A percentile compares a stretch with the other conserved stretches of the same genome.
Conservation (phyloP, 2,329 filamentous ascomycete genomes). For the Salinomyces thailandicus region DNA sequence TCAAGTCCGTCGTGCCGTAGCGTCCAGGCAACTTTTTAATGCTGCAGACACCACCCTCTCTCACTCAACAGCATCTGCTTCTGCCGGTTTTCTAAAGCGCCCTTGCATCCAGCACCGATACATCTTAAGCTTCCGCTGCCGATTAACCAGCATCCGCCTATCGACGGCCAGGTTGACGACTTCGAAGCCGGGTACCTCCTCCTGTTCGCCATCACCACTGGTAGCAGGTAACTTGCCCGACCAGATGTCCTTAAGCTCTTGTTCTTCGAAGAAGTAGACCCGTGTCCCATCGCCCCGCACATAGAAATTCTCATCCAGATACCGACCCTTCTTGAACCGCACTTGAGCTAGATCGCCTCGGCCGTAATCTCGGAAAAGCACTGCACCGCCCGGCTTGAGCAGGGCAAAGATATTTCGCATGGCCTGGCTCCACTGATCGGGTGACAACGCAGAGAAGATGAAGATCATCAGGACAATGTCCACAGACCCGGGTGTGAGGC, state of each 20-base stretch:
- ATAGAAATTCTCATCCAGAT: slow-evolving; percentile 95
- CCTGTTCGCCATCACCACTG: slow-evolving; percentile 11
- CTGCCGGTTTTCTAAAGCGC: slow-evolving; percentile 55
- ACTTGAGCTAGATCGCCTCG: slow-evolving; percentile 93
- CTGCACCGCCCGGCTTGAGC: slow-evolving; percentile 83
- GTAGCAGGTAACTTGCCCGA: slow-evolving; percentile 12
- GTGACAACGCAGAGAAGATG: slow-evolving; percentile 87
- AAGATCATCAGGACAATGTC: slow-evolving; percentile 94
- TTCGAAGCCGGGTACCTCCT: slow-evolving; percentile 41
- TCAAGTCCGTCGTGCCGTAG: too few relatives aligned
- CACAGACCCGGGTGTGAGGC: slow-evolving; percentile 64
- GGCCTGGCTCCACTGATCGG: slow-evolving; percentile 71
- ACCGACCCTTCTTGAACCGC: slow-evolving; percentile 89
- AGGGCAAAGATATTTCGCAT: slow-evolving; percentile 71
- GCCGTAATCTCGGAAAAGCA: slow-evolving; percentile 94
- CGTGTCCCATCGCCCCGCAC: slow-evolving; percentile 88
- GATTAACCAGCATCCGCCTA: slow-evolving; percentile 81
- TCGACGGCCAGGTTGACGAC: slow-evolving; percentile 74
- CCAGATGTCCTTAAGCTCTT: slow-evolving; percentile 76
- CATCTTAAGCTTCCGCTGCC: slow-evolving; percentile 88
- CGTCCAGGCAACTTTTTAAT: background rate
- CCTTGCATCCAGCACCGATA: slow-evolving; percentile 95
- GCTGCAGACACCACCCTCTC: background rate
- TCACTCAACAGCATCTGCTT: too few relatives aligned
- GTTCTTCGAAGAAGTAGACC: slow-evolving; percentile 92